Evolutionary conservation across 306 rosid species (phyloP), one percentile per base, ranked within the genome.

Genomic region (Lablab purpureus): DNA sequence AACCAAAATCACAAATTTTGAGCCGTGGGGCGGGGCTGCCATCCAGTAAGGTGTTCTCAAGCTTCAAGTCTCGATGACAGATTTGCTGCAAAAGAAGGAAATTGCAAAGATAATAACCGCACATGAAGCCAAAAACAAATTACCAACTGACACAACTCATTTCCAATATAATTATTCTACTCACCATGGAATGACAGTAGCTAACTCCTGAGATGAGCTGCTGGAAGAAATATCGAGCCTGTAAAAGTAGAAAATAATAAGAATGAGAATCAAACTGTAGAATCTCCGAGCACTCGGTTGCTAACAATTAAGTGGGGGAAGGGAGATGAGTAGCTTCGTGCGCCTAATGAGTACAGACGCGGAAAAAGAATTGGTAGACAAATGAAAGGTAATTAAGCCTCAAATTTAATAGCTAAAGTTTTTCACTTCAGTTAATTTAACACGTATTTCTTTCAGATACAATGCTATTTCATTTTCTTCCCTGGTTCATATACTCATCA

Each of bases 141-240:
- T 23, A 75, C 19, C n/a, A 37, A 59, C n/a, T 6, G 54, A 77
- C 56, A 18, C 28, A 67, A 55, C 22, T 19, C 30, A 45, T 5
- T 55, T 46, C 66, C 25, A 22, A 21, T 45, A 68, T 8, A 23
- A 30, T 2, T 3, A 63, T 65, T 71, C 28, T 27, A 71, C 27
- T 83, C 82, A 85, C 97, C 97, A 92, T 87, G 64, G 87, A 84
- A 86, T 92, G 97, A 51, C 95, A 92, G 83, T 90, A 92, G 89
- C 80, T 84, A 78, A 92, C 97, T 73, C 97, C 97, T 2, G 97
- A 92, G 76, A 92, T 92, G 81, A 92, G 97, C 89, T 92, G 97
- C 92, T 92, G 97, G 89, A 92, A 92, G 87, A 92, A 92, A 85
- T 92, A 92, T 46, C 97, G 87, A 62, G 95, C 97, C 97, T 92